A percentile compares a stretch with the other conserved stretches of the same genome.
Evolutionary conservation across 2,329 filamentous ascomycete species (phyloP).

Genomic region (Ophiocordyceps camponoti-saundersi): DNA sequence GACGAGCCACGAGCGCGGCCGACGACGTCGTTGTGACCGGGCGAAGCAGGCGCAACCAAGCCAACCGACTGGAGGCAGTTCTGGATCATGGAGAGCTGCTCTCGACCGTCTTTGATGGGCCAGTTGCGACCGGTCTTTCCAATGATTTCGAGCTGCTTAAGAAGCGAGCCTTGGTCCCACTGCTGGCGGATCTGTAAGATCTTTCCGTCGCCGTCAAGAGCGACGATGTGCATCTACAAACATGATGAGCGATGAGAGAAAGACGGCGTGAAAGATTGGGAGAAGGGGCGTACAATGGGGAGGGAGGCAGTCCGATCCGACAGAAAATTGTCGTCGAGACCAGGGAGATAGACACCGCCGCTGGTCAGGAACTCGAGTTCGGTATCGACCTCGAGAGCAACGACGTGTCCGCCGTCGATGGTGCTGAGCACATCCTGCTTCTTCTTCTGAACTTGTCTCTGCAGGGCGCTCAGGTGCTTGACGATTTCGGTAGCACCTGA

Average conservation of each 20-base stretch:
- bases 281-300: slow-evolving; percentile 49
- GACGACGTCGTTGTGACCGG: slow-evolving; percentile 18
- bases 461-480: slow-evolving; percentile 60
- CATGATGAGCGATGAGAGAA: slow-evolving; percentile 1
- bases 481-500: slow-evolving; percentile 57
- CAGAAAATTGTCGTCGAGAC: slow-evolving; percentile 87
- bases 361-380: slow-evolving; percentile 64
- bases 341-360: slow-evolving; percentile 75
- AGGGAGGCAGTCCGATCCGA: slow-evolving; percentile 65
- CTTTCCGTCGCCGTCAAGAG: slow-evolving; percentile 59
- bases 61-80: slow-evolving; percentile 36
- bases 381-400: slow-evolving; percentile 75
- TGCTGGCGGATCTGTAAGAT: slow-evolving; percentile 77
- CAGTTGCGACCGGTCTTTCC: slow-evolving; percentile 81
- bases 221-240: slow-evolving; percentile 67
- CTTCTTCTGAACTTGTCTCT: slow-evolving; percentile 66
- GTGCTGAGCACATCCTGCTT: slow-evolving; percentile 58
- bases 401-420: slow-evolving; percentile 51
- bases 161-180: slow-evolving; percentile 87
- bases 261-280: neutral
- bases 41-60: slow-evolving; percentile 11
- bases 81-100: slow-evolving; percentile 65
- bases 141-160: slow-evolving; percentile 90
- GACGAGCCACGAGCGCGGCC: slow-evolving; percentile 33
- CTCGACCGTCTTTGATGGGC: slow-evolving; percentile 78